These are phyloP conservation scores for Pyrenophora seminiperda DNA, from an alignment of 2,329 filamentous ascomycete genomes.

Conservation along the genomic window DNA sequence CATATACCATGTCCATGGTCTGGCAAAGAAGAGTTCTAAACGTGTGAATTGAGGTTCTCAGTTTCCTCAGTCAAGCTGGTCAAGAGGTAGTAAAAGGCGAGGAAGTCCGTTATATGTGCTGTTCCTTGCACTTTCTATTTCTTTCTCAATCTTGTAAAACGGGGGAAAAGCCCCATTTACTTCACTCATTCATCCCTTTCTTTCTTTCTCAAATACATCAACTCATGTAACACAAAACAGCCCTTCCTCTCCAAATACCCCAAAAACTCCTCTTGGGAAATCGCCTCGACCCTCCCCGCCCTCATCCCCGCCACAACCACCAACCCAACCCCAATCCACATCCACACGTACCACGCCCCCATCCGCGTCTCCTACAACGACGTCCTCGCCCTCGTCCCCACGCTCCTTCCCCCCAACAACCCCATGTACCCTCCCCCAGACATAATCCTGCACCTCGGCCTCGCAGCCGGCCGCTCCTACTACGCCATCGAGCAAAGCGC, in stretches of 20 bases:
- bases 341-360: constrained; percentile 41
- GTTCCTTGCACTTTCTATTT: too few species aligned
- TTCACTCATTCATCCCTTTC: too few species aligned
- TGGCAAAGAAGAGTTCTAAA: too few species aligned
- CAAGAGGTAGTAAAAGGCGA: too few species aligned
- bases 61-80: too few species aligned
- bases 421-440: constrained; percentile 30
- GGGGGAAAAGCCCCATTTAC: too few species aligned
- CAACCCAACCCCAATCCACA: constrained; percentile 41
- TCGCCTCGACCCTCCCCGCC: constrained; percentile 45
- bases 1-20: too few species aligned
- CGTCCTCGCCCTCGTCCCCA: constrained; percentile 35
- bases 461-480: constrained; percentile 43
- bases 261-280: constrained; percentile 47
- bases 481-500: constrained; percentile 45
- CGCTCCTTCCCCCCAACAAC: constrained; percentile 32
- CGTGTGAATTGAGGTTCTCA: too few species aligned
- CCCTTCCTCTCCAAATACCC: constrained; percentile 43
- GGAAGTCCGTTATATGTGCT: too few species aligned
- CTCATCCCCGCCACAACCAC: constrained; percentile 34
- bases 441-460: constrained; percentile 47
- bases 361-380: constrained; percentile 45
- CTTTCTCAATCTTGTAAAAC: too few species aligned
- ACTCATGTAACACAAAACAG: constrained; percentile 9
- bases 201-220: too few species aligned